Base-by-base conservation (phyloP, 2,329 filamentous ascomycete genomes). In the Cladosporium oxysporum region DNA sequence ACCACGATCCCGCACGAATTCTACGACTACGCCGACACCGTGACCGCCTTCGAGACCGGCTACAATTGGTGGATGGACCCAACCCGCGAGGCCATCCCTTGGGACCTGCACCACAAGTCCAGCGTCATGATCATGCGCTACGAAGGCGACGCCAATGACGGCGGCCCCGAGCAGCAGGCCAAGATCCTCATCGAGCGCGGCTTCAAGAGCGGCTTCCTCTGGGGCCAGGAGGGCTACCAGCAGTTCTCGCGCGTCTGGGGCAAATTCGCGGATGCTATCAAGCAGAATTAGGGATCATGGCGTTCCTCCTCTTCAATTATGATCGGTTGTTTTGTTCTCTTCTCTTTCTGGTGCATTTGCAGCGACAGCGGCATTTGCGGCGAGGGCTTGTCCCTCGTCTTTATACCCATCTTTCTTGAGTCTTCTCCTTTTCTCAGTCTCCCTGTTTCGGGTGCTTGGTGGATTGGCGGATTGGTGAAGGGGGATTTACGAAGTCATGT, bases 11-110 rank as follows among this genome's bases (percentile, higher is more conserved):
- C 50, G 6, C 26, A n/a, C 29, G 41, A 55, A 26, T 66, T 66
- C 53, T 66, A 66, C 60, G 65, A 66, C 29, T 59, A 63, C 47
- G 65, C 65, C 41, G 65, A 66, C 44, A 66, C 58, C 35, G 64
- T 66, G 35, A 66, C 64, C n/a, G 64, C 64, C n/a, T 66, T 66
- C 50, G 64, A 66, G 64, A 61, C 58, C 7, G 64, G 58, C n/a
- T 66, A 62, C 58, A 62, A 57, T 29, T 62, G 49, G 58, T 66
- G 64, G 64, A 16, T 66, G 6, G 58, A 61, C 41, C 31, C 23
- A 2, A 21, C 33, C 14, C 64, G 64, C 49, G 52, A 61, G 33
- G 64, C 58, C n/a, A 66, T 66, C 28, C 64, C 64, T 14, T 61
- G 58, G 58, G 58, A 62, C 49, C 41, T 66, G 1, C 64, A 66